Evolutionary conservation across 2,329 filamentous ascomycete species (phyloP).

Genomic region (Penicillium crustosum): DNA sequence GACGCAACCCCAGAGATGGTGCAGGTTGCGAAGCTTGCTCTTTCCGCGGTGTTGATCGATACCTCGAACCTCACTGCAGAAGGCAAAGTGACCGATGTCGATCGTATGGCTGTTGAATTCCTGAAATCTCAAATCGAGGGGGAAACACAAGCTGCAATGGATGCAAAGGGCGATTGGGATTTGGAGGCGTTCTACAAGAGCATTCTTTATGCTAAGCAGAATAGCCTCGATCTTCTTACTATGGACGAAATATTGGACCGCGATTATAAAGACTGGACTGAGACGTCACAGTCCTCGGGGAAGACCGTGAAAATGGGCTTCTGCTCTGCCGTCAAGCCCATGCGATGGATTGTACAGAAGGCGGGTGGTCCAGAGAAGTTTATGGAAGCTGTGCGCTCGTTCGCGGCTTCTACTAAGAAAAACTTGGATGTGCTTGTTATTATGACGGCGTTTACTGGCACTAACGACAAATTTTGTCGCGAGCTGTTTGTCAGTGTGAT

Average conservation of each 20-base stretch:
- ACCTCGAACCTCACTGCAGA: constrained; percentile 46
- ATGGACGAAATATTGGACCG: constrained; percentile 59
- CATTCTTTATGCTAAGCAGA: constrained; percentile 55
- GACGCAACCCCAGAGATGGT: constrained; percentile 24
- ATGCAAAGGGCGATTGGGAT: constrained; percentile 41
- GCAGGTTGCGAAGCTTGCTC: constrained; percentile 40
- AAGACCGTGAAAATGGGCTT: constrained; percentile 53
- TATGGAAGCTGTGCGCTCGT: constrained; percentile 44
- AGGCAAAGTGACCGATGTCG: constrained; percentile 49
- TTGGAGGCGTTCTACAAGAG: constrained; percentile 52
- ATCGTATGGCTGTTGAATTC: constrained; percentile 51
- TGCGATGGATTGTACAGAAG: constrained; percentile 55
- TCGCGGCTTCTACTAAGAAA: constrained; percentile 47
- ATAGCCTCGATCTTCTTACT: constrained; percentile 53
- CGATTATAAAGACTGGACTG: constrained; percentile 65
- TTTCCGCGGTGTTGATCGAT: constrained; percentile 47
- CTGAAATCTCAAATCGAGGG: constrained; percentile 53
- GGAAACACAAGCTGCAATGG: background rate
- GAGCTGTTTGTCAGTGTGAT: constrained; percentile 55
- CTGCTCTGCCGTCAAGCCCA: constrained; percentile 57
- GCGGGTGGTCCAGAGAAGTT: constrained; percentile 41
- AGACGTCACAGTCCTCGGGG: constrained; percentile 33
- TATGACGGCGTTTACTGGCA: constrained; percentile 58
- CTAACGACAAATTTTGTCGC: constrained; percentile 48
- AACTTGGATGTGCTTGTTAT: constrained; percentile 56